Conservation (phyloP, 345 rosid species). For the Cardamine resedifolia region DNA sequence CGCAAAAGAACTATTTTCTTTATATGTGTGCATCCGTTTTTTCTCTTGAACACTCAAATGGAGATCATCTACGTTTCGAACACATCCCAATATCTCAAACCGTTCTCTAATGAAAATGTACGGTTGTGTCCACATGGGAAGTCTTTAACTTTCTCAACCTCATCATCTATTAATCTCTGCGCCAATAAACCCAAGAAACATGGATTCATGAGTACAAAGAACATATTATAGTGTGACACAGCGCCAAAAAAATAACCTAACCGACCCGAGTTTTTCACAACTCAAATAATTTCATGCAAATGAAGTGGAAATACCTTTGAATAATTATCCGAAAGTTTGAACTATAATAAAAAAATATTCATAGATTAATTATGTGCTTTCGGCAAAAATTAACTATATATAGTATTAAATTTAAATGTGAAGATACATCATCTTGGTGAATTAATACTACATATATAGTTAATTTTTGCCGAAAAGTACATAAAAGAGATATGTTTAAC, state of each 20-base stretch:
- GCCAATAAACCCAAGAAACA: not conserved
- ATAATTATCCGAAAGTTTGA: not conserved
- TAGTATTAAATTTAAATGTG: too few species aligned
- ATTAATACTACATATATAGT: too few species aligned
- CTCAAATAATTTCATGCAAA: not conserved
- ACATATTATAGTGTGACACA: not conserved
- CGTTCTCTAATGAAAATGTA: constrained; percentile 83
- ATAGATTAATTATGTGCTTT: too few species aligned
- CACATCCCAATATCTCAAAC: constrained; percentile 91
- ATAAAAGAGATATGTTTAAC: too few species aligned
- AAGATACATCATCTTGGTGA: too few species aligned
- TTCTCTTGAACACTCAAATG: too few species aligned
- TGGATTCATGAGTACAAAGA: constrained; percentile 24
- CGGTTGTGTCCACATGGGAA: constrained; percentile 76
- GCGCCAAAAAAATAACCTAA: too few species aligned
- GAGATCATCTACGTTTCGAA: constrained; percentile 69
- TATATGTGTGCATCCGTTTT: too few species aligned
- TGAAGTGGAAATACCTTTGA: not conserved
- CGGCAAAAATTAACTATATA: too few species aligned
- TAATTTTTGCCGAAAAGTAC: too few species aligned
- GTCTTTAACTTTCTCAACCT: constrained; percentile 89
- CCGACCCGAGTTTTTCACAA: not conserved
- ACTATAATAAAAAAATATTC: too few species aligned
- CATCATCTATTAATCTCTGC: constrained; percentile 82
- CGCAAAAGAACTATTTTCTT: too few species aligned